Conservation (phyloP, 768 basidiomycete species). For the Tremella fuciformis region DNA sequence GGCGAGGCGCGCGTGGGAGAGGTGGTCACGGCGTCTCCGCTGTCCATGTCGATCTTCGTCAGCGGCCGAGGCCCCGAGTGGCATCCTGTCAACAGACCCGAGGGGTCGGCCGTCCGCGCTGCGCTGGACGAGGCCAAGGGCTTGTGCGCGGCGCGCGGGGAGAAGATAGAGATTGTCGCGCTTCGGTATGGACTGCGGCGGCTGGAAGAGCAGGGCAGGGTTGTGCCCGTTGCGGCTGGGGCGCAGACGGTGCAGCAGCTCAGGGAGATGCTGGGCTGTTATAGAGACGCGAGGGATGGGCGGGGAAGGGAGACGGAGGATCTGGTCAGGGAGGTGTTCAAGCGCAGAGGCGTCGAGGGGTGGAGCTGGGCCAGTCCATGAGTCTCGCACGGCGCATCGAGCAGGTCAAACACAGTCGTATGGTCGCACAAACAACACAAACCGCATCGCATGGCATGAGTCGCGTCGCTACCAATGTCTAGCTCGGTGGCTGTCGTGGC, state of each 20-base stretch:
- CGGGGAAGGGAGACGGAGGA: constrained; percentile 17
- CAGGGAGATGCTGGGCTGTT: constrained; percentile 20
- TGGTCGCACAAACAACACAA: no score
- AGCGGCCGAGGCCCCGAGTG: constrained; percentile 41
- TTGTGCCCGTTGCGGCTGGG: constrained; percentile 49
- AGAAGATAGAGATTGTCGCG: constrained; percentile 44
- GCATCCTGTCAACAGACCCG: constrained; percentile 40
- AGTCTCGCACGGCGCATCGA: no score
- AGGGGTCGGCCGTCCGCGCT: constrained; percentile 9
- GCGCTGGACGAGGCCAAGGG: constrained; percentile 26
- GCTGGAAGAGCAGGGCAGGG: constrained; percentile 18
- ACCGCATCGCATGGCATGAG: no score
- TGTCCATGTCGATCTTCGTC: constrained; percentile 50
- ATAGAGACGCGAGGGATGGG: constrained; percentile 6
- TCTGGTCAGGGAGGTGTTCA: constrained; percentile 30
- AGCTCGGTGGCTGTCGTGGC: background rate
- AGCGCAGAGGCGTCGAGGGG: constrained; percentile 27
- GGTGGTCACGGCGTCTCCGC: constrained; percentile 49
- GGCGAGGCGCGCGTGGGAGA: constrained; percentile 28
- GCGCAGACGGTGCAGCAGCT: constrained; percentile 43
- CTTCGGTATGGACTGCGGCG: constrained; percentile 43
- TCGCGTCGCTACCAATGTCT: no score
- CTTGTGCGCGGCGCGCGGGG: constrained; percentile 21
- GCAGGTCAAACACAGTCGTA: no score
- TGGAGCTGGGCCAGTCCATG: constrained; percentile 44